Evolutionary conservation across 2,329 filamentous ascomycete species (phyloP), one percentile per base, ranked within the genome.

Genomic region (Botrytis sinoallii): DNA sequence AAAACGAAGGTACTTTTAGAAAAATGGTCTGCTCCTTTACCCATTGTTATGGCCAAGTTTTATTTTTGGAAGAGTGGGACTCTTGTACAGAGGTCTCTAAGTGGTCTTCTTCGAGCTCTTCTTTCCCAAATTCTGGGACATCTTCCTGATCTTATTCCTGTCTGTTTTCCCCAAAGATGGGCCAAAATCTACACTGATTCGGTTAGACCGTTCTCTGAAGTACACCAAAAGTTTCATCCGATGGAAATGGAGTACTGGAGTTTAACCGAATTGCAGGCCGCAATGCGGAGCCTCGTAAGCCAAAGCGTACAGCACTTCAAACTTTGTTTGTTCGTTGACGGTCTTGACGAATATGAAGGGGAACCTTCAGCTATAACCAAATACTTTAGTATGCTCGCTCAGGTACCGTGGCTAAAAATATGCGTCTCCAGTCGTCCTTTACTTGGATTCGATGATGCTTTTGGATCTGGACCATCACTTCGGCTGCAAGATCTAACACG

Each of bases 61-160:
- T 86, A 85, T 75, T 85, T 86, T 73, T 86, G 85, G 85, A 84
- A 81, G 3, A 83, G 81, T 29, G 83, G 83, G 6, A 82, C 82
- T 0, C 1, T n/a, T 12, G 59, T 70, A 8, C 74, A 77, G 22
- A 72, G 61, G 57, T 76, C 74, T 0, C 74, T 74, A 38, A 20
- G 3, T 5, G 75, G 76, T 2, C 52, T 77, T 0, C 52, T 77
- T 22, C 74, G 71, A n/a, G 55, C 74, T 0, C 22, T 77, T 7
- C 44, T 76, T 0, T 65, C 46, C 20, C 20, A 77, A 29, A 48
- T 67, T 22, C 65, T 75, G 0, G 40, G 25, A 6, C 1, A 65
- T 4, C 16, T 52, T 0, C 73, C 61, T 2, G 40, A 42, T 32
- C 40, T 73, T 3, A 32, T 72, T 10, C 61, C 57, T 20, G 7